Conservation (phyloP, 768 basidiomycete species). For the Leccinum ochraceum region DNA sequence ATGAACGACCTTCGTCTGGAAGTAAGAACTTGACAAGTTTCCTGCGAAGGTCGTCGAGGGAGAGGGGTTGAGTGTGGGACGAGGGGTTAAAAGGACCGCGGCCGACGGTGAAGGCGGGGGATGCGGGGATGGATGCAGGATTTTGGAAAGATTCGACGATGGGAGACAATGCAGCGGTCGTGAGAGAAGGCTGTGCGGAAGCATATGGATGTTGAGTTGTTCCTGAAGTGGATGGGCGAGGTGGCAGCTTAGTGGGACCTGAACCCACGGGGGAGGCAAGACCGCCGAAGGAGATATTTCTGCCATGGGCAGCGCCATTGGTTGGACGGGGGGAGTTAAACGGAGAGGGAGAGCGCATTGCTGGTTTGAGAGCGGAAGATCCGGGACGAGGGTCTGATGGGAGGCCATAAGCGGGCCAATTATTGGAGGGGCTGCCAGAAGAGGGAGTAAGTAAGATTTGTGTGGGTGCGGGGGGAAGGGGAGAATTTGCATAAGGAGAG, state of each 20-base stretch:
- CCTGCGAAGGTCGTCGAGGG: slow-evolving; percentile 76
- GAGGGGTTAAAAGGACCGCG: slow-evolving; percentile 58
- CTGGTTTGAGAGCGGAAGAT: slow-evolving; percentile 42
- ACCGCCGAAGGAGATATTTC: slow-evolving; percentile 53
- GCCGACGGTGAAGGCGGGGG: slow-evolving; percentile 57
- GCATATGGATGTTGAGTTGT: slow-evolving; percentile 61
- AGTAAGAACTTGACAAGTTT: slow-evolving; percentile 89
- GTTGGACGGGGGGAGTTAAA: slow-evolving; percentile 40
- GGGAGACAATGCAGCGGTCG: slow-evolving; percentile 59
- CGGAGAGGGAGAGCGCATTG: slow-evolving; percentile 39
- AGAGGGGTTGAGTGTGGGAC: slow-evolving; percentile 45
- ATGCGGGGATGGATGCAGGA: slow-evolving; percentile 41
- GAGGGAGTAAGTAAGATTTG: slow-evolving; percentile 45
- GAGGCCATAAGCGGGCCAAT: slow-evolving; percentile 52
- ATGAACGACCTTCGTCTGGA: slow-evolving; percentile 77
- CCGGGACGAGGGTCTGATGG: slow-evolving; percentile 63
- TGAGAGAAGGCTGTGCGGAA: slow-evolving; percentile 45
- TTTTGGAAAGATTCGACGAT: slow-evolving; percentile 63
- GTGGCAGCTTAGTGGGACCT: slow-evolving; percentile 44
- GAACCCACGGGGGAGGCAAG: slow-evolving; percentile 40
- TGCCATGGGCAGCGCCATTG: slow-evolving; percentile 47
- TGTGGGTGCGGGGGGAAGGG: slow-evolving; percentile 44
- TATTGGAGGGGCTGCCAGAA: slow-evolving; percentile 32
- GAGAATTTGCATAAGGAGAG: slow-evolving; percentile 43
- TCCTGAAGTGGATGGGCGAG: slow-evolving; percentile 43